Evolutionary conservation across 2,329 filamentous ascomycete genomes (phyloP).

Genomic region (Ascochyta fabae): DNA sequence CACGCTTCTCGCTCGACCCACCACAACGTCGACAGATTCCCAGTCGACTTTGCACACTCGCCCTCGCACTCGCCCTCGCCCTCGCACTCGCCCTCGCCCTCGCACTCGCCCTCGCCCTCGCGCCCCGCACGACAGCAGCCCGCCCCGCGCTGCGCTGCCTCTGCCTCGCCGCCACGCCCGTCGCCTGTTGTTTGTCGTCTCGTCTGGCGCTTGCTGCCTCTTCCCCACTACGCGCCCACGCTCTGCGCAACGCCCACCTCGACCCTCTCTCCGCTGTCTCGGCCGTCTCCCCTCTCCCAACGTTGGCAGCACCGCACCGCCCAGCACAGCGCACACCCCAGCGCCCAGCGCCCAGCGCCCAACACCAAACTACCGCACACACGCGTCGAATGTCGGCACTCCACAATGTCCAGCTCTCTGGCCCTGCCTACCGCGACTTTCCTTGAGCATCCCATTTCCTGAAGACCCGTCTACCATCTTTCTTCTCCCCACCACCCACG

Average conservation of each 20-base stretch:
- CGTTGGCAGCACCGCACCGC: too few species aligned
- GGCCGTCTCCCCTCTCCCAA: too few species aligned
- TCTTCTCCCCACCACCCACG: slow-evolving; percentile 36
- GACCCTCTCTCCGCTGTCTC: too few species aligned
- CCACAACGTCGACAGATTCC: background rate
- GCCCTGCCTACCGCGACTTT: slow-evolving; percentile 55
- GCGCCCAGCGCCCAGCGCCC: background rate
- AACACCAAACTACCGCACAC: slow-evolving; percentile 17
- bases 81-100: background rate
- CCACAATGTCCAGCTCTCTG: slow-evolving; percentile 58
- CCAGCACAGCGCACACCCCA: too few species aligned
- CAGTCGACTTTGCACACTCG: background rate
- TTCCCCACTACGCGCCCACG: slow-evolving; percentile 15
- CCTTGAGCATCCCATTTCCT: slow-evolving; percentile 60
- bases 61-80: background rate
- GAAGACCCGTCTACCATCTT: slow-evolving; percentile 41
- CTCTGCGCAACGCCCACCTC: slow-evolving; percentile 2
- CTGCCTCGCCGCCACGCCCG: slow-evolving; percentile 6
- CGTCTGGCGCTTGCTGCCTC: slow-evolving; percentile 1
- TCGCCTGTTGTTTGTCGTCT: background rate
- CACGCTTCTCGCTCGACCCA: slow-evolving; percentile 2
- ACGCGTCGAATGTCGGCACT: slow-evolving; percentile 52
- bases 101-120: background rate
- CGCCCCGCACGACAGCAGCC: slow-evolving; percentile 13
- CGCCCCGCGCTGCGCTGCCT: slow-evolving; percentile 11